Base-by-base conservation (phyloP, 169 alveolate species). In the Cryptosporidium ryanae region DNA sequence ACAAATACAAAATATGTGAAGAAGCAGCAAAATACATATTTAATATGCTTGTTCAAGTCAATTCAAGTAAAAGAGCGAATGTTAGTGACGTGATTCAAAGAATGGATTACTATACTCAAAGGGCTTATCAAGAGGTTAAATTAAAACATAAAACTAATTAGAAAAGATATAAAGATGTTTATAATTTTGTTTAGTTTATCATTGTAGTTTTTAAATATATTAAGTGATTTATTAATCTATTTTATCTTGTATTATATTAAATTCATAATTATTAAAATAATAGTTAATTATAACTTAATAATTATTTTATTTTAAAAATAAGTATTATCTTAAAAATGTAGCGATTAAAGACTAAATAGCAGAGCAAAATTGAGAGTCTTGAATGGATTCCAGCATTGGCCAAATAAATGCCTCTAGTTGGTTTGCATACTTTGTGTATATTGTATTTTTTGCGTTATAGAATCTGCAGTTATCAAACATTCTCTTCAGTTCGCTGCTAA, bases 361-460 rank as follows among this genome's bases (percentile, higher is more conserved):
- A n/a, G 5, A n/a, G 13, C 10, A n/a, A 52, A 52, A n/a, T 52
- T 61, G 34, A 10, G 63, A 59, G 44, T 76, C 87, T 17, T 59
- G 87, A 23, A 76, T 76, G 18, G 87, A 57, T 32, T 76, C 76
- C 17, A 76, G 52, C 87, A 92, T 93, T 34, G 98, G 98, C 94
- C 96, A 94, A 50, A 96, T 96, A 64, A 92, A 92, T 32, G 96
- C 95, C 91, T 97, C 98, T 43, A 98, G 92, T 82, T 94, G 96
- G 82, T 96, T 94, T 17, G 99, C 99, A 91, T 95, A 95, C 90
- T 97, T 97, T 92, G 96, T 96, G 94, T 97, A 97, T 27, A 97
- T 96, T 21, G 99, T 97, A 61, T 96, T 96, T 6, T 96, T 94
- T 23, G 96, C 91, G 92, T 98, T 98, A 92, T 97, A 98, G 54